Evolutionary conservation across 2,329 filamentous ascomycete species (phyloP).

Genomic region (Thermothelomyces thermophilus): DNA sequence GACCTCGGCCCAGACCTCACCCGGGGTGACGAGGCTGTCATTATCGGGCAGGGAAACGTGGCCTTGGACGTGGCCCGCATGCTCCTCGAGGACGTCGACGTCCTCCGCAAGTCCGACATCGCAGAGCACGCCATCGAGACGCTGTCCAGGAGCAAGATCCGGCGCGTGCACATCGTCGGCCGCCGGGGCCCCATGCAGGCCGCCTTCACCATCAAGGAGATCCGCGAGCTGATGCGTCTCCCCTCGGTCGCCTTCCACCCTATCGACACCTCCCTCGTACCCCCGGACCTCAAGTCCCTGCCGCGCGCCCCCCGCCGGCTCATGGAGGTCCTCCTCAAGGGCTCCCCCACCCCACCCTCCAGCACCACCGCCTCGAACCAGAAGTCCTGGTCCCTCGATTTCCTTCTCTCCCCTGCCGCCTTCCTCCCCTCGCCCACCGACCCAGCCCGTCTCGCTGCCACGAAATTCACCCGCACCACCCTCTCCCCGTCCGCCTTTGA

Average conservation of each 20-base stretch:
- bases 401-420: slow-evolving; percentile 68
- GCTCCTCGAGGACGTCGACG: slow-evolving; percentile 67
- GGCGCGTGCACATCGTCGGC: slow-evolving; percentile 78
- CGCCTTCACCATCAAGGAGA: slow-evolving; percentile 91
- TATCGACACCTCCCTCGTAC: slow-evolving; percentile 60
- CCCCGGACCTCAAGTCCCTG: slow-evolving; percentile 59
- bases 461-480: slow-evolving; percentile 59
- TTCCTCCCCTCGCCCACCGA: slow-evolving; percentile 50
- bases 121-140: slow-evolving; percentile 73
- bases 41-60: slow-evolving; percentile 94
- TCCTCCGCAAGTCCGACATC: slow-evolving; percentile 78
- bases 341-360: slow-evolving; percentile 44
- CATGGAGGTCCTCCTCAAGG: slow-evolving; percentile 74
- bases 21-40: slow-evolving; percentile 70
- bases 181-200: slow-evolving; percentile 82
- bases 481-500: slow-evolving; percentile 48
- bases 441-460: slow-evolving; percentile 50
- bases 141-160: slow-evolving; percentile 65
- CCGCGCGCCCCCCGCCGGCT: slow-evolving; percentile 70
- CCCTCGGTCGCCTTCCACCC: slow-evolving; percentile 64
- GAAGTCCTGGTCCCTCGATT: slow-evolving; percentile 79
- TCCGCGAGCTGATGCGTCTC: slow-evolving; percentile 79
- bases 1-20: slow-evolving; percentile 66
- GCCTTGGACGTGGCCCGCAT: slow-evolving; percentile 90
- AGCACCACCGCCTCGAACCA: slow-evolving; percentile 36